Base-by-base conservation (phyloP, 495 filamentous ascomycete genomes). In the Neurospora sp. region DNA sequence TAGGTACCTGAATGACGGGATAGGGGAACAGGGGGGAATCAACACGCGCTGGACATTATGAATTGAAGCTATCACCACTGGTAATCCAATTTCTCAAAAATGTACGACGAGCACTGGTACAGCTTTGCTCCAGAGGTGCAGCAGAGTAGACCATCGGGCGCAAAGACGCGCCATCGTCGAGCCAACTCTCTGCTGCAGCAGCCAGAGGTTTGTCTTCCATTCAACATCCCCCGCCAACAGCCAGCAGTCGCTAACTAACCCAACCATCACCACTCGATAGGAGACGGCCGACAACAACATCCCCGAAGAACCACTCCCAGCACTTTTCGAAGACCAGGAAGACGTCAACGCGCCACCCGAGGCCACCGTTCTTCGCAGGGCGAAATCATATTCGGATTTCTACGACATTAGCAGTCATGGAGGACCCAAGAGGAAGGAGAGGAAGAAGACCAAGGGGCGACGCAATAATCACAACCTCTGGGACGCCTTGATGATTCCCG, bases 31-130 rank as follows among this genome's bases (percentile, higher is more conserved):
- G 53, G 53, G 53, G 53, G 53, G 22, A 31, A 16, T 16, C 14
- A 16, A 61, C 53, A 61, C 53, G 53, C 53, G 22, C 27, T 61
- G 53, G 22, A 8, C 22, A 31, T 16, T 0, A 31, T 6, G 22
- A 31, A 8, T 31, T 61, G 53, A 61, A 31, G 53, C 53, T 61
- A 61, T 61, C 53, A 61, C 22, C 53, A 61, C 53, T 1, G 53
- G 53, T 53, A 22, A 53, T 6, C 20, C 46, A 27, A 53, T 53
- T 27, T 4, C 20, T 20, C 53, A 66, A 79, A 79, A 70, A 92
- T 92, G 90, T 92, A 91, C 82, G 91, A 93, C 79, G 91, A 93
- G 77, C 86, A 89, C 10, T 93, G 91, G 88, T 91, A 92, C 80
- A 89, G 85, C 72, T 88, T 90, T 44, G 18, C 42, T 75, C 86